Conservation (phyloP, 352 stramenopile species). For the Pythium coloratum region DNA sequence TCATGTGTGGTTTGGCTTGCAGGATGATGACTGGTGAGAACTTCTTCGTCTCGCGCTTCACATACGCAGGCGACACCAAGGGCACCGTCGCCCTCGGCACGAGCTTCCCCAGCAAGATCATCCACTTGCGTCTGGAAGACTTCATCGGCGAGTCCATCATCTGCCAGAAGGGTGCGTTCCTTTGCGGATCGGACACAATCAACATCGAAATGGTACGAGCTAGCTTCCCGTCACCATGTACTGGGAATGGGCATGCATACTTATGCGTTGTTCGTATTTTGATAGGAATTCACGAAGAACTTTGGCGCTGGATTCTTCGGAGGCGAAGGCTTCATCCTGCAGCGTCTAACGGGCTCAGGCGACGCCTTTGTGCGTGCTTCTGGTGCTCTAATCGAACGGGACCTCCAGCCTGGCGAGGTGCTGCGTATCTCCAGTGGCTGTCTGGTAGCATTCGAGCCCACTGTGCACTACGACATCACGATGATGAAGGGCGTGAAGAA, state of each 20-base stretch:
- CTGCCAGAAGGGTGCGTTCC: conserved; percentile 91
- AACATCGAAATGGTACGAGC: conserved; percentile 86
- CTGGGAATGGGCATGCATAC: not conserved
- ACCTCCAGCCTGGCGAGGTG: conserved; percentile 86
- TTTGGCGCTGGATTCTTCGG: conserved; percentile 93
- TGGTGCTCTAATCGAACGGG: conserved; percentile 85
- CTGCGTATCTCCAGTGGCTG: conserved; percentile 91
- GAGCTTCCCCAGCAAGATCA: conserved; percentile 89
- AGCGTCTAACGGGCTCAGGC: conserved; percentile 88
- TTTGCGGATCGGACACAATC: conserved; percentile 90
- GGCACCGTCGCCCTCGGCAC: conserved; percentile 91
- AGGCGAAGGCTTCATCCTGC: conserved; percentile 93
- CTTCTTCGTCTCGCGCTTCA: conserved; percentile 80
- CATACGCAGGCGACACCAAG: conserved; percentile 52
- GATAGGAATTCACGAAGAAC: conserved; percentile 88
- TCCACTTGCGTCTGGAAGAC: conserved; percentile 86
- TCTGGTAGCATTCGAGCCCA: conserved; percentile 90
- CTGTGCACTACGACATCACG: conserved; percentile 89
- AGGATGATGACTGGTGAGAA: conserved; percentile 82
- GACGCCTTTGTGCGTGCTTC: conserved; percentile 92
- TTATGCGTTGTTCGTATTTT: not conserved
- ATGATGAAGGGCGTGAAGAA: conserved; percentile 94
- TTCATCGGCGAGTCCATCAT: conserved; percentile 86
- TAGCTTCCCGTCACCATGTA: not conserved
- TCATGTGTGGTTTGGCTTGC: not conserved